Conservation (phyloP, 129 eudicot genomes). For the Chrysanthemum lavandulifolium region DNA sequence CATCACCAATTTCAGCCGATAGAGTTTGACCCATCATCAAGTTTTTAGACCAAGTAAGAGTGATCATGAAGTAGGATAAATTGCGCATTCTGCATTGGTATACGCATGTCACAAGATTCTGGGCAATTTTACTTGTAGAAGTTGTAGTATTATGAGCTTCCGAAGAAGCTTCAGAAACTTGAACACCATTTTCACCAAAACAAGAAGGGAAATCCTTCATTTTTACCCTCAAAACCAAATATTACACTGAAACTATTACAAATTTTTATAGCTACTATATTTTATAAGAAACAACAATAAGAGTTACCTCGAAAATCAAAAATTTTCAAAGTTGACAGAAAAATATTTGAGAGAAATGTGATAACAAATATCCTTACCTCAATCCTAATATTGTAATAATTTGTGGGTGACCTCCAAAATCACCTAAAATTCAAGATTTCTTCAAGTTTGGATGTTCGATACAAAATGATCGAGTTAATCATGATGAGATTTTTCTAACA, state of each 20-base stretch:
- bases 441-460: neutral
- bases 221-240: neutral
- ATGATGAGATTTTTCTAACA: too few relatives aligned
- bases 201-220: constrained; percentile 85
- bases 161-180: constrained; percentile 49
- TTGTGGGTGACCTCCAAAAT: constrained; percentile 14
- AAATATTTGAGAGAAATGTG: too few relatives aligned
- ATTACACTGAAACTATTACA: neutral
- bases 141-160: constrained; percentile 17
- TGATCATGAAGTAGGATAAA: constrained; percentile 42
- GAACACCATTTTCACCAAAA: constrained; percentile 77
- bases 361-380: too few relatives aligned
- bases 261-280: neutral
- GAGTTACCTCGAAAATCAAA: neutral
- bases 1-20: constrained; percentile 43
- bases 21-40: constrained; percentile 71
- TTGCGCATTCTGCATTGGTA: constrained; percentile 49
- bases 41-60: constrained; percentile 66
- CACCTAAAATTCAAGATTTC: constrained; percentile 7
- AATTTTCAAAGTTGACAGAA: too few relatives aligned
- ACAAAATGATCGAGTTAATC: neutral
- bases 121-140: constrained; percentile 29
- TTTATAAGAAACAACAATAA: neutral
- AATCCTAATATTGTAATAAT: neutral
- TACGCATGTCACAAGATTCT: constrained; percentile 63